Evolutionary conservation across 495 filamentous ascomycete species (phyloP), one percentile per base, ranked within the genome.

Genomic region (Penicillium psychrofluorescens): DNA sequence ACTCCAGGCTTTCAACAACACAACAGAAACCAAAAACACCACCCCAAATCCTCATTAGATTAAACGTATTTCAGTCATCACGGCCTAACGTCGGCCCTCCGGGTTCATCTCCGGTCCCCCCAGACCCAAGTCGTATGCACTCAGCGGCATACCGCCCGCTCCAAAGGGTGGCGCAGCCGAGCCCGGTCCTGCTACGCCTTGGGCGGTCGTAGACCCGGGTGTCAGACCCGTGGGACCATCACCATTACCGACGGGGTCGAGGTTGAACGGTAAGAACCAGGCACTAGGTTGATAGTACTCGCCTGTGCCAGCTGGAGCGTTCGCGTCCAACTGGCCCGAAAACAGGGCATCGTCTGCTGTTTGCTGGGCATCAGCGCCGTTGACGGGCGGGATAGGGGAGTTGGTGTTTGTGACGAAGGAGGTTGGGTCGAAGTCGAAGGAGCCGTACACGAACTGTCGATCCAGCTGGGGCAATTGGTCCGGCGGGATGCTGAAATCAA

Each of bases 221-320:
- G 22, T 22, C 22, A 22, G 22, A 22, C 22, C 22, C 22, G 22
- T 22, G 22, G 22, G 22, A 22, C 22, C 22, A 22, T 22, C 22
- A 4, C 22, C 22, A 22, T 4, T 51, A 32, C 59, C 57, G 29
- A 68, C 43, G 5, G 86, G 87, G 49, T 89, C 85, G 66, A 91
- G 79, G 55, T 95, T 96, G 67, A 95, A 96, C 2, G 90, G 90
- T 69, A 95, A 81, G 63, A 95, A 95, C 90, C 90, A 96, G 15
- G 90, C 88, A 42, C 82, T 88, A 1, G 84, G 67, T 35, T 75
- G 70, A 50, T 68, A 67, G 52, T 58, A 70, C 37, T 72, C 68
- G 36, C 63, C 67, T 1, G 60, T 58, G 8, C 66, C 68, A 2
- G 68, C 61, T 0, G 68, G 67, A 0, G 66, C 64, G 34, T 61